Base-by-base conservation (phyloP, 176 grass and related monocot species). In the Triticum urartu region DNA sequence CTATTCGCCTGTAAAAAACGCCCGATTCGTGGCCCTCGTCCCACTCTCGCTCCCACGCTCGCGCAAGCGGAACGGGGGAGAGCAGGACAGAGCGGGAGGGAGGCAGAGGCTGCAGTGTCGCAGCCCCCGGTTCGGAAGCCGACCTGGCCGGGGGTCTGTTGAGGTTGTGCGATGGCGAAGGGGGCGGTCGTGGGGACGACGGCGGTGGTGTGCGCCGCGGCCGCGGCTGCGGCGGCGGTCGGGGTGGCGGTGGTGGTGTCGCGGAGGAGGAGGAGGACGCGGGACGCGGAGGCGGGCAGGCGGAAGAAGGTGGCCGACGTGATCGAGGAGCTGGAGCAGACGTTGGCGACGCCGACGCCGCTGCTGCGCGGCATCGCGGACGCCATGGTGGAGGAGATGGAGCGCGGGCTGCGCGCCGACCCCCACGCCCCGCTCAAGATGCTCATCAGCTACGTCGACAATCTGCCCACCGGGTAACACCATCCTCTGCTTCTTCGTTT, bases 371-470 rank as follows among this genome's bases (percentile, higher is more conserved):
- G 81, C 87, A 92, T 97, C 89, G 92, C 92, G 17, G 95, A 94
- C 86, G 95, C 91, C 90, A 97, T 97, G 95, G 87, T 90, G 63
- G 87, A 81, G 87, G 95, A 97, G 92, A 97, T 97, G 95, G 80
- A 91, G 68, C 89, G 85, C 61, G 95, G 95, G 3, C 92, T 97
- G 13, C 81, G 88, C 81, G 90, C 87, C 58, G 95, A 94, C 28
- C 79, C 62, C 10, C 87, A 90, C 13, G 88, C 81, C 4, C 83
- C 83, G 81, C 69, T 97, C 67, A 97, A 97, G 95, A 97, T 97
- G 95, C 79, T 97, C 80, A 88, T 97, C 18, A 94, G 95, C 90
- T 94, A 91, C 79, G 95, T 97, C 13, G 92, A 97, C 87, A 97
- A 97, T 75, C 88, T 97, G 30, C 95, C 95, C 64, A 97, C 92